A percentile compares a stretch with the other conserved stretches of the same genome.
Evolutionary conservation across 1,284 basidiomycete species (phyloP).

Genomic region (Dichomitus squalens): DNA sequence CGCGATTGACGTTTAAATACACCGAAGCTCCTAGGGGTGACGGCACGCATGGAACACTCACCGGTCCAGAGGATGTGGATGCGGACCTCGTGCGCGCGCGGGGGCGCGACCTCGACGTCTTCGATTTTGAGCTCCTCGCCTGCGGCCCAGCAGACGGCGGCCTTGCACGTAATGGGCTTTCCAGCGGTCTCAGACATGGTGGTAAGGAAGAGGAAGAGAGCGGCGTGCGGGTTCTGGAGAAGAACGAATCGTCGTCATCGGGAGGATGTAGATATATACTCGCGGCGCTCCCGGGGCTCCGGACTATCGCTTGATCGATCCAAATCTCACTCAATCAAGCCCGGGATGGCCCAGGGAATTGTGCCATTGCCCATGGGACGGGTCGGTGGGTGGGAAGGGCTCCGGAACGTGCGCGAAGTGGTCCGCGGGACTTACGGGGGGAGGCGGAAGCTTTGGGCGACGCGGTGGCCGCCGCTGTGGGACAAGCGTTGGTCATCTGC

Average conservation of each 20-base stretch:
- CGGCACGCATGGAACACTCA: slow-evolving; percentile 35
- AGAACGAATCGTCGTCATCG: slow-evolving; percentile 11
- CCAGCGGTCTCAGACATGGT: slow-evolving; percentile 70
- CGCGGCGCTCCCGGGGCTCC: slow-evolving; percentile 19
- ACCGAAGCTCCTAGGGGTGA: background rate
- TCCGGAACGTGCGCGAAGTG: slow-evolving; percentile 8
- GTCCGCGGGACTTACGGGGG: slow-evolving; percentile 9
- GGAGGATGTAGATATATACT: slow-evolving; percentile 21
- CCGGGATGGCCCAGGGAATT: background rate
- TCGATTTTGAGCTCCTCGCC: slow-evolving; percentile 89
- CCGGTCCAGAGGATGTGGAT: slow-evolving; percentile 92
- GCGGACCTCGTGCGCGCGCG: slow-evolving; percentile 88
- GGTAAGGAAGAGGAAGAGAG: slow-evolving; percentile 11
- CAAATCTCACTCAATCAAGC: slow-evolving; percentile 3
- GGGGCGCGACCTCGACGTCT: slow-evolving; percentile 92
- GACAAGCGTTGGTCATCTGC: slow-evolving; percentile 15
- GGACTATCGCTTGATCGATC: slow-evolving; percentile 30
- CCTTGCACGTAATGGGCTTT: slow-evolving; percentile 89
- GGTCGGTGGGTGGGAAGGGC: background rate
- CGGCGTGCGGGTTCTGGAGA: background rate
- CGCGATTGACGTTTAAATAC: background rate
- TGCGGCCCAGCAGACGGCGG: slow-evolving; percentile 96
- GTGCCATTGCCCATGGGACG: background rate
- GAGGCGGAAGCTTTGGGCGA: slow-evolving; percentile 7
- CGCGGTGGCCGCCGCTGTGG: slow-evolving; percentile 10